Percentiles rank a stretch among this genome's conserved stretches.
Conservation (phyloP, 2,329 filamentous ascomycete genomes). For the Cytospora schulzeri region DNA sequence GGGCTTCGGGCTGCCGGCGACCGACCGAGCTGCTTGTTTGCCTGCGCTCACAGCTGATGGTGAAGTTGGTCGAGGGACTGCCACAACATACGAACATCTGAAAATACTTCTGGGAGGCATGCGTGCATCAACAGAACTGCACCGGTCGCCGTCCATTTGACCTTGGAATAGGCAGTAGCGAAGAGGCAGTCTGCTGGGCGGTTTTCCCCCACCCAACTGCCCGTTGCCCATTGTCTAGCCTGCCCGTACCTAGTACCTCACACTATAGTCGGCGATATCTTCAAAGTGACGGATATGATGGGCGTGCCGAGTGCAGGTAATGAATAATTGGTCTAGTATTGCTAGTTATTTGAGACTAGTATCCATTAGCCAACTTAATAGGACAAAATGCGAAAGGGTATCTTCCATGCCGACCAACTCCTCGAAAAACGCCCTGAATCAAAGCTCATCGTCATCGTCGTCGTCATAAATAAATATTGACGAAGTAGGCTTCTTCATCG, state of each 20-base stretch:
- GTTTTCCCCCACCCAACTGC: too few species aligned
- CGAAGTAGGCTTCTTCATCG: constrained; percentile 15
- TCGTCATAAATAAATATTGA: constrained; percentile 26
- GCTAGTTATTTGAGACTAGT: background rate
- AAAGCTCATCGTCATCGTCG: constrained; percentile 25
- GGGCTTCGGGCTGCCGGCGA: background rate
- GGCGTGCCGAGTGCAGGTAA: too few species aligned
- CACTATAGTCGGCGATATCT: too few species aligned
- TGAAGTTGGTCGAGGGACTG: background rate
- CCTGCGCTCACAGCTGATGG: background rate
- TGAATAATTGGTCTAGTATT: background rate
- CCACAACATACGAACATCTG: background rate
- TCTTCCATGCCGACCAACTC: constrained; percentile 13
- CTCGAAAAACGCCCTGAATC: constrained; percentile 3
- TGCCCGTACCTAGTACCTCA: too few species aligned
- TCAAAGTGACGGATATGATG: too few species aligned
- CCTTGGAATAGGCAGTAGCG: too few species aligned
- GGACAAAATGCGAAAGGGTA: constrained; percentile 14
- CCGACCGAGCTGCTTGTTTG: background rate
- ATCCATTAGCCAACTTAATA: background rate
- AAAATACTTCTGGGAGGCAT: too few species aligned
- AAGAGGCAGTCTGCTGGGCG: too few species aligned
- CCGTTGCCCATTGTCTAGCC: too few species aligned
- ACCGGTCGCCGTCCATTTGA: too few species aligned
- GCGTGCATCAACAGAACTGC: too few species aligned